Evolutionary conservation across 495 filamentous ascomycete genomes (phyloP).

Genomic region (Jackrogersella minutella): DNA sequence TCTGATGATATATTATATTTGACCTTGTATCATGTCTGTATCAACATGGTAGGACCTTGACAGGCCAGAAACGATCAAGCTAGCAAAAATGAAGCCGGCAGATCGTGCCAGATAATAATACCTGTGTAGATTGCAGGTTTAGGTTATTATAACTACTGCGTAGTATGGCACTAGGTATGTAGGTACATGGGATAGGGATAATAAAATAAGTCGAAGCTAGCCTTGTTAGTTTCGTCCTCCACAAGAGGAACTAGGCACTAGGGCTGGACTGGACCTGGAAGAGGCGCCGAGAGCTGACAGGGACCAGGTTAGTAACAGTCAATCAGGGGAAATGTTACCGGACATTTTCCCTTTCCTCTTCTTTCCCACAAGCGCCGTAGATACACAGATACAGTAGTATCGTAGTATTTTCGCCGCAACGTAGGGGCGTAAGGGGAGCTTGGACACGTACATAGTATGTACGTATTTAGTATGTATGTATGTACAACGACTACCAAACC

Average conservation of each 20-base stretch:
- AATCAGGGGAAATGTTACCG: conserved; percentile 43
- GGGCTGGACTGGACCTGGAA: conserved; percentile 20
- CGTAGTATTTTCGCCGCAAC: conserved; percentile 36
- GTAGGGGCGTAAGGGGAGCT: conserved; percentile 27
- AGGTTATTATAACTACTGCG: background rate
- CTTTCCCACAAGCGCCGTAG: conserved; percentile 25
- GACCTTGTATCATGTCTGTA: conserved; percentile 27
- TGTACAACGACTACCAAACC: conserved; percentile 37
- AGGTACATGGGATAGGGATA: background rate
- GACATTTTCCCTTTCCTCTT: conserved; percentile 35
- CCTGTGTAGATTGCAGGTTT: conserved; percentile 8
- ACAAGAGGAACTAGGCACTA: conserved; percentile 24
- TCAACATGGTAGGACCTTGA: conserved; percentile 28
- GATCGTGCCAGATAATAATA: conserved; percentile 32
- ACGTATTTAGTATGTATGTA: conserved; percentile 20
- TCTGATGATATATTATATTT: conserved; percentile 22
- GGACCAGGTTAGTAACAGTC: conserved; percentile 38
- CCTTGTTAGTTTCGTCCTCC: conserved; percentile 27
- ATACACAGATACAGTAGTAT: conserved; percentile 17
- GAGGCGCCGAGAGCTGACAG: conserved; percentile 31
- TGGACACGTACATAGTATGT: conserved; percentile 3
- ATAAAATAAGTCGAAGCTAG: conserved; percentile 23
- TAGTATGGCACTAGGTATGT: background rate
- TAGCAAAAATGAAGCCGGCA: conserved; percentile 38
- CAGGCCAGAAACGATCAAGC: conserved; percentile 12